Percentiles rank a stretch among this genome's conserved stretches.
Conservation (phyloP, 805 yeast species). For the Schizosaccharomyces osmophilus region DNA sequence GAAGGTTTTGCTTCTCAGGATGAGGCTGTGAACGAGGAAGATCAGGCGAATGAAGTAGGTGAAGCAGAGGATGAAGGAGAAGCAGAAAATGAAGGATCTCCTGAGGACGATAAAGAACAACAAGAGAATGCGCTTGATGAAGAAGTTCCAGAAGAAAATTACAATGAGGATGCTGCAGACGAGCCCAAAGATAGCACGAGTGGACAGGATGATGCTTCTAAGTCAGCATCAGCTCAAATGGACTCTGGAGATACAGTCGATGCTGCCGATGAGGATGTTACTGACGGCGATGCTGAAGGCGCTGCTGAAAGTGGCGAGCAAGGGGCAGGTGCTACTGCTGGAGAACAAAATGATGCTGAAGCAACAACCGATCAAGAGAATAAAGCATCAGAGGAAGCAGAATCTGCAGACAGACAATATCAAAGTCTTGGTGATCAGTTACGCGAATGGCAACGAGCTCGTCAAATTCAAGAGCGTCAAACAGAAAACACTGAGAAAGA, state of each 20-base stretch:
- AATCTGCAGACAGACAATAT: not conserved
- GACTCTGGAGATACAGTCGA: not conserved
- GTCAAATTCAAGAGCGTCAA: not conserved
- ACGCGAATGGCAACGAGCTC: not conserved
- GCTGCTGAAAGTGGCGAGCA: not conserved
- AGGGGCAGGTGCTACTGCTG: not conserved
- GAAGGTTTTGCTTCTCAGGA: slow-evolving; percentile 9
- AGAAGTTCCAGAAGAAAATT: slow-evolving; percentile 24
- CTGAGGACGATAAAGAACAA: slow-evolving; percentile 14
- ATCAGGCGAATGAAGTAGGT: slow-evolving; percentile 12
- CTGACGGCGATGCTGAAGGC: slow-evolving; percentile 3
- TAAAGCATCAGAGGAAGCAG: not conserved
- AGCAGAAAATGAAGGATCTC: slow-evolving; percentile 12
- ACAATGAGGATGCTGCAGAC: slow-evolving; percentile 23
- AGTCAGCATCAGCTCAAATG: not conserved
- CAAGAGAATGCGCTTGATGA: slow-evolving; percentile 40
- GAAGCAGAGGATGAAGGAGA: slow-evolving; percentile 15
- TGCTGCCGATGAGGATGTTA: not conserved
- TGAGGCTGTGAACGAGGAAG: slow-evolving; percentile 8
- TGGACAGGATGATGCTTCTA: not conserved
- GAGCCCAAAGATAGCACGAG: slow-evolving; percentile 25
- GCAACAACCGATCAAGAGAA: not conserved
- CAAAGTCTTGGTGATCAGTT: not conserved
- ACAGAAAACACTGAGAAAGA: not conserved
- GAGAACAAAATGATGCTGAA: not conserved